Conservation (phyloP, 768 basidiomycete genomes). For the Suillus brevipes region DNA sequence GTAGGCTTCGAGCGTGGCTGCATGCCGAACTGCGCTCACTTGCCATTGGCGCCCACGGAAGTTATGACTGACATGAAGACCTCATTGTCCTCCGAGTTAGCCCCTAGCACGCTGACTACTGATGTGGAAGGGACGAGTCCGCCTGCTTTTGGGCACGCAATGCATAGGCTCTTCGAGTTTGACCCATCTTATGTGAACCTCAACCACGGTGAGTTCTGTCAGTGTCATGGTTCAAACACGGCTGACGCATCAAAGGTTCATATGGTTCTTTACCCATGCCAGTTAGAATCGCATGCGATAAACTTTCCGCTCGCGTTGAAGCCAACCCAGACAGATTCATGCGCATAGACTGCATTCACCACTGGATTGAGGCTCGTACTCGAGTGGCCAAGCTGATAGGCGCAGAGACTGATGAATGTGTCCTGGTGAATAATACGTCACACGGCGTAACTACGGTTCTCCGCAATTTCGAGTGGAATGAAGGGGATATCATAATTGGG, state of each 20-base stretch:
- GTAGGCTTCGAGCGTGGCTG: not conserved
- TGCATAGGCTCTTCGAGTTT: constrained; percentile 28
- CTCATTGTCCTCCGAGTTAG: not conserved
- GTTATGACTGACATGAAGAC: not conserved
- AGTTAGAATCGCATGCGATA: constrained; percentile 46
- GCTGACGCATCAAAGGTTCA: constrained; percentile 43
- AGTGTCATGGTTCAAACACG: not conserved
- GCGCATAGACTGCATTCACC: constrained; percentile 35
- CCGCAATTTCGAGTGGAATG: constrained; percentile 64
- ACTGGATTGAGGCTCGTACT: constrained; percentile 42
- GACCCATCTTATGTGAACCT: constrained; percentile 56
- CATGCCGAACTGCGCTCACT: not conserved
- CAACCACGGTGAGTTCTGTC: constrained; percentile 52
- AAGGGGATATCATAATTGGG: constrained; percentile 64
- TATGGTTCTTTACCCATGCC: constrained; percentile 58
- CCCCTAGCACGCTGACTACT: not conserved
- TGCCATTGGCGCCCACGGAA: not conserved
- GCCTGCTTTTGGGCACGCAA: constrained; percentile 55
- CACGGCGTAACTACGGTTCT: constrained; percentile 60
- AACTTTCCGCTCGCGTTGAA: constrained; percentile 46
- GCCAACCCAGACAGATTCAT: constrained; percentile 60
- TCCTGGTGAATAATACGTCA: constrained; percentile 39
- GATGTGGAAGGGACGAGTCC: constrained; percentile 22
- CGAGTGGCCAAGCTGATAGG: constrained; percentile 52
- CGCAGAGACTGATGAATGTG: constrained; percentile 57